phyloP scores from a whole-genome alignment of 2,329 filamentous ascomycete genomes.

The Beauveria sp. region DNA sequence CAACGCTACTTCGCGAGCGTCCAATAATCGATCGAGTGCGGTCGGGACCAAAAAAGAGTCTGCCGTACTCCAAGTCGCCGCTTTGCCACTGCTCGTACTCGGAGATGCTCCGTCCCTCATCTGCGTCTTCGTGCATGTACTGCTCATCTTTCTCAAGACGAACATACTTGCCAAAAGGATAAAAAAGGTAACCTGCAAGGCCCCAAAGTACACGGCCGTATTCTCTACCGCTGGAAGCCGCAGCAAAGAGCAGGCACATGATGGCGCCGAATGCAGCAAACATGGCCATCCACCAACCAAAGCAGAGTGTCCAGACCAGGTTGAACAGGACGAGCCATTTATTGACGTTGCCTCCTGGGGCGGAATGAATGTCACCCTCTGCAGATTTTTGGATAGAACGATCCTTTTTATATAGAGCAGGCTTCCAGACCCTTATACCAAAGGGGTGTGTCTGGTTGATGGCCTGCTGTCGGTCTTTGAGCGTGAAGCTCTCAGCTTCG shows the following conservation, averaged over 20 bases:
- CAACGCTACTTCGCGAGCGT: slow-evolving; percentile 77
- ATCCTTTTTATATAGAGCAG: slow-evolving; percentile 94
- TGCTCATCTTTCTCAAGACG: slow-evolving; percentile 88
- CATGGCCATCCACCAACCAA: slow-evolving; percentile 92
- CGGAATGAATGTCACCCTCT: slow-evolving; percentile 93
- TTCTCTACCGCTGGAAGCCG: slow-evolving; percentile 69
- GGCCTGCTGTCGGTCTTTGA: slow-evolving; percentile 92
- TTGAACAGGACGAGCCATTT: slow-evolving; percentile 84
- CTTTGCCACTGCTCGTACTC: slow-evolving; percentile 99
- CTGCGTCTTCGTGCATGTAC: slow-evolving; percentile 89
- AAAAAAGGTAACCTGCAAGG: slow-evolving; percentile 79
- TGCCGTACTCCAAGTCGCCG: slow-evolving; percentile 89
- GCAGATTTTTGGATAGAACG: slow-evolving; percentile 94
- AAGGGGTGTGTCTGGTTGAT: slow-evolving; percentile 99
- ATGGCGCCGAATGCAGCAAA: slow-evolving; percentile 67
- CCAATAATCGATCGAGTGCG: slow-evolving; percentile 73
- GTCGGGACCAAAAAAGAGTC: slow-evolving; percentile 88
- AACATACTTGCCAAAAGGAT: slow-evolving; percentile 95
- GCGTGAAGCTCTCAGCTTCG: slow-evolving; percentile 93
- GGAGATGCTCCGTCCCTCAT: slow-evolving; percentile 92
- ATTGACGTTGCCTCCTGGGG: slow-evolving; percentile 80
- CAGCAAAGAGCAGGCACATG: slow-evolving; percentile 72
- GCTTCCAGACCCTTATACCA: slow-evolving; percentile 98
- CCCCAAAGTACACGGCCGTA: slow-evolving; percentile 84
- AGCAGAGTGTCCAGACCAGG: slow-evolving; percentile 78